Conservation (phyloP, 257 asterid species). For the Solanum lycopersicoides region DNA sequence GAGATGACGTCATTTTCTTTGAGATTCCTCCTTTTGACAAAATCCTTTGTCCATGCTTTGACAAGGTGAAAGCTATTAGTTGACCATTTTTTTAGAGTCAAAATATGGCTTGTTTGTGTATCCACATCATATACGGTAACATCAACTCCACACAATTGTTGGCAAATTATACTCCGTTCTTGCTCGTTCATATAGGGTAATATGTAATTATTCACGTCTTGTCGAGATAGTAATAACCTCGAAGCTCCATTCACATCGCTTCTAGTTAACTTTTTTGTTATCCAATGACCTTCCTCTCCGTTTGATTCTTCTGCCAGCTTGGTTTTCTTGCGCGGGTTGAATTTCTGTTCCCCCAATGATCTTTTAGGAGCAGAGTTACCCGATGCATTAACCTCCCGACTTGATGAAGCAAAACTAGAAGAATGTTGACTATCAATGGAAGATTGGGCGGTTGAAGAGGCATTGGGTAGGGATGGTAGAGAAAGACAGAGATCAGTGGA, state of each 20-base stretch:
- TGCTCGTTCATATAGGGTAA: neutral
- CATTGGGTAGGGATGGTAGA: neutral
- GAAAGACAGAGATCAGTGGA: neutral
- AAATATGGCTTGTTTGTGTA: neutral
- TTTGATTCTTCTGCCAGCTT: neutral
- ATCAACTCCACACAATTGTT: neutral
- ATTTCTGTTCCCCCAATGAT: neutral
- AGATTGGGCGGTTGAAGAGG: no score
- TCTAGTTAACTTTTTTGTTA: neutral
- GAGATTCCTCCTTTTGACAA: neutral
- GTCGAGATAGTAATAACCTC: neutral
- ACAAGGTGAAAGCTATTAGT: neutral
- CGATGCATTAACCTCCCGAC: neutral
- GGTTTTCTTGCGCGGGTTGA: neutral
- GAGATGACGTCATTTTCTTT: neutral
- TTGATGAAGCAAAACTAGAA: neutral
- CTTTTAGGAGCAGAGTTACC: neutral
- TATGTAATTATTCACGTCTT: neutral
- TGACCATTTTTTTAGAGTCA: neutral
- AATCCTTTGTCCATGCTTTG: neutral
- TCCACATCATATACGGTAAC: neutral
- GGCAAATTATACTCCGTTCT: neutral
- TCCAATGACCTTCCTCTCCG: neutral
- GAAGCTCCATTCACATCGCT: neutral
- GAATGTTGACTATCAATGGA: neutral